Evolutionary conservation across 192 early-diverging fungal species (phyloP).

Genomic region (Podila verticillata): DNA sequence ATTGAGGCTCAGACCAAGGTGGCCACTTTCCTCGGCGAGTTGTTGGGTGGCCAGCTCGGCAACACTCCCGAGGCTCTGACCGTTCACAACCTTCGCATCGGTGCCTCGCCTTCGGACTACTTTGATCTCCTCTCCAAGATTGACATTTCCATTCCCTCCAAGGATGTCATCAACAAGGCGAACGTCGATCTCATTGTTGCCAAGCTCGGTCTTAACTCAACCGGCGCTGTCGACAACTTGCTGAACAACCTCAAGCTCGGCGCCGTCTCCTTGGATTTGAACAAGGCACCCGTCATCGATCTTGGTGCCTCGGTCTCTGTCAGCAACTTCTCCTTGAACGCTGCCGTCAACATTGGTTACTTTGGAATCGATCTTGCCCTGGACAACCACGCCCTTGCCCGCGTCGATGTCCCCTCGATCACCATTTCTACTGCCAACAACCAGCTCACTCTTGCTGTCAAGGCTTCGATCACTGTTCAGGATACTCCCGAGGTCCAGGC

Average conservation of each 20-base stretch:
- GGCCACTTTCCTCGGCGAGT: conserved; percentile 32
- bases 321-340: conserved; percentile 41
- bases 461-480: conserved; percentile 38
- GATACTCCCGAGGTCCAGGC: conserved; percentile 36
- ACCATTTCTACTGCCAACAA: conserved; percentile 42
- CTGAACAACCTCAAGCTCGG: conserved; percentile 42
- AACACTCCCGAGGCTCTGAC: conserved; percentile 44
- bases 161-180: conserved; percentile 32
- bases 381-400: conserved; percentile 31
- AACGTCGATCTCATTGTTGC: conserved; percentile 21
- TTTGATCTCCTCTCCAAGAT: conserved; percentile 48
- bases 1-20: conserved; percentile 33
- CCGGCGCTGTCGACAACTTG: conserved; percentile 14
- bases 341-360: conserved; percentile 51
- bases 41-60: conserved; percentile 39
- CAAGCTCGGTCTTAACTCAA: conserved; percentile 21
- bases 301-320: conserved; percentile 37
- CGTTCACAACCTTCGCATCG: conserved; percentile 44
- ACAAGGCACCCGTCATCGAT: conserved; percentile 46
- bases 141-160: conserved; percentile 43
- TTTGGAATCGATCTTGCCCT: conserved; percentile 49
- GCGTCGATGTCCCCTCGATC: conserved; percentile 45
- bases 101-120: conserved; percentile 46
- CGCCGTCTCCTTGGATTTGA: conserved; percentile 37
- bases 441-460: conserved; percentile 31